Evolutionary conservation across 768 basidiomycete species (phyloP).

Genomic region (Lentinula edodes): DNA sequence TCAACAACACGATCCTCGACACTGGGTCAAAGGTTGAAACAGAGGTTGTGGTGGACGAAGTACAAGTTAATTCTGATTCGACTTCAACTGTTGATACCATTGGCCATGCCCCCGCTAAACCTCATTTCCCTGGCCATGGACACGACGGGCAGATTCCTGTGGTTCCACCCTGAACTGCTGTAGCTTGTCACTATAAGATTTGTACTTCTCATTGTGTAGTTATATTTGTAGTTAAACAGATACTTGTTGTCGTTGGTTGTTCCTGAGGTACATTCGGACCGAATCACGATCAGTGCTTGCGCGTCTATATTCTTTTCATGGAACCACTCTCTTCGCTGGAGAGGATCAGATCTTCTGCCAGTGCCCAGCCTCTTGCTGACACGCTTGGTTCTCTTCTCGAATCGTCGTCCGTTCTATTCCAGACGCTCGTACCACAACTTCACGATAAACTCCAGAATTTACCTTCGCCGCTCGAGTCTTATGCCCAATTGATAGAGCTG

Average conservation of each 20-base stretch:
- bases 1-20: constrained; percentile 37
- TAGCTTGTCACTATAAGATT: neutral
- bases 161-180: neutral
- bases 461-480: constrained; percentile 27
- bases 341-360: neutral
- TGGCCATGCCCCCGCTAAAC: neutral
- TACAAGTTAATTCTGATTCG: neutral
- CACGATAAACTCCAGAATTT: constrained; percentile 19
- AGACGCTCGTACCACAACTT: constrained; percentile 51
- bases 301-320: neutral
- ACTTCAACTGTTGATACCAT: neutral
- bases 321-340: neutral
- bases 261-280: neutral
- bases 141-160: neutral
- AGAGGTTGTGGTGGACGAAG: neutral
- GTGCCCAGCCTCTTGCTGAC: constrained; percentile 13
- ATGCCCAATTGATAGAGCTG: constrained; percentile 50
- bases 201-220: neutral
- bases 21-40: neutral
- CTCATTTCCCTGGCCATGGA: neutral
- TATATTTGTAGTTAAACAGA: neutral
- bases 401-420: constrained; percentile 52
- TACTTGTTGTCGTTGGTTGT: neutral
- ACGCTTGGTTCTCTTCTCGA: constrained; percentile 48
- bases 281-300: neutral